Evolutionary conservation across 75 land plant genomes (phyloP).

Genomic region (Isoetes taiwanensis): DNA sequence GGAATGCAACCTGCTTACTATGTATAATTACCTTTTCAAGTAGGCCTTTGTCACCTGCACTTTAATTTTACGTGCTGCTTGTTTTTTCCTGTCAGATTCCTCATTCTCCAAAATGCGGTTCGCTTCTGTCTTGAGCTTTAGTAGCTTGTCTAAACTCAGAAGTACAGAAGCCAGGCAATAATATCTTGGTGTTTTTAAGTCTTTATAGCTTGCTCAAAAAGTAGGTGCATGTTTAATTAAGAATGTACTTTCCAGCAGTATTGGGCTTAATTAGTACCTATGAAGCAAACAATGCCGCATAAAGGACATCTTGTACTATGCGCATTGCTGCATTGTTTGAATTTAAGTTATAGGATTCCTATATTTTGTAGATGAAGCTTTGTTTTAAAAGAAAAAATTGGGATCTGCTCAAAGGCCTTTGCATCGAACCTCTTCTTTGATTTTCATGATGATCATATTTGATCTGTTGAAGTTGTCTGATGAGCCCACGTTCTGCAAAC

Average conservation of each 20-base stretch:
- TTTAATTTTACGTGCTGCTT: constrained; percentile 5
- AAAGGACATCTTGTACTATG: too few species aligned
- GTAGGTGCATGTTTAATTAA: too few species aligned
- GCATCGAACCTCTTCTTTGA: constrained; percentile 10
- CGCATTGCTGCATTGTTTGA: too few species aligned
- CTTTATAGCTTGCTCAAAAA: neutral
- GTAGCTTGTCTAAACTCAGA: constrained; percentile 8
- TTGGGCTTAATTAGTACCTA: too few species aligned
- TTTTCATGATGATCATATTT: constrained; percentile 16
- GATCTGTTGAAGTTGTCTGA: constrained; percentile 4
- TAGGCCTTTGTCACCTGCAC: constrained; percentile 1
- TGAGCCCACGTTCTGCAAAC: constrained; percentile 9
- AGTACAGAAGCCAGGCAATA: neutral
- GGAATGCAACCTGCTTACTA: neutral
- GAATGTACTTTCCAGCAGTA: too few species aligned
- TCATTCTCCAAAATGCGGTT: neutral
- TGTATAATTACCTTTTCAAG: constrained; percentile 10
- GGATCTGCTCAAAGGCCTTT: neutral
- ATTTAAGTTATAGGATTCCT: neutral
- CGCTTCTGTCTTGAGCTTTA: constrained; percentile 12
- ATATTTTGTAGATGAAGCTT: neutral
- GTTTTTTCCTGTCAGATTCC: neutral
- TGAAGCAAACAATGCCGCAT: too few species aligned
- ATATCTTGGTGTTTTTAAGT: neutral
- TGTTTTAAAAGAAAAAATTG: neutral